Conservation (phyloP, 2,329 filamentous ascomycete species). For the Venturia carpophila region DNA sequence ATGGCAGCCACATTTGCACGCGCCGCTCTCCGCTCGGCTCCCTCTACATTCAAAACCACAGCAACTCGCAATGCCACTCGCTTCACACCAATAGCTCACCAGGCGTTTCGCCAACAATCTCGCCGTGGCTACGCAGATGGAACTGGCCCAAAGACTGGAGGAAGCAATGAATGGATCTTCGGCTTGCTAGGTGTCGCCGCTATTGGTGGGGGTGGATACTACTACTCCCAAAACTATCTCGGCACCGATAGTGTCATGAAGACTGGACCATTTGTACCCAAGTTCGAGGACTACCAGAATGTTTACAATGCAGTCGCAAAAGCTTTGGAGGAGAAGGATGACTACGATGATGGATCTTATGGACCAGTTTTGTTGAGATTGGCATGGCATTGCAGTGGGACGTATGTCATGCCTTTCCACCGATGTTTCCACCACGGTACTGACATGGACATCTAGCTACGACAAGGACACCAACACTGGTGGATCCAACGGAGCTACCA, state of each 20-base stretch:
- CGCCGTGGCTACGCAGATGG: slow-evolving; percentile 70
- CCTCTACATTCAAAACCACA: slow-evolving; percentile 18
- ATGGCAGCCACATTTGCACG: slow-evolving; percentile 18
- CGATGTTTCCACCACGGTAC: not conserved
- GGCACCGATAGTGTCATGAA: slow-evolving; percentile 34
- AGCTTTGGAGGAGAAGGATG: slow-evolving; percentile 76
- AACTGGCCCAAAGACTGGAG: slow-evolving; percentile 35
- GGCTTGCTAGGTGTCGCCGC: slow-evolving; percentile 30
- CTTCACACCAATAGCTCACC: slow-evolving; percentile 49
- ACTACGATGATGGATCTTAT: slow-evolving; percentile 96
- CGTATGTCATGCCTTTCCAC: slow-evolving; percentile 33
- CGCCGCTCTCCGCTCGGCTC: slow-evolving; percentile 10
- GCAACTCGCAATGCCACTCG: slow-evolving; percentile 32
- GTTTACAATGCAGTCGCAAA: slow-evolving; percentile 83
- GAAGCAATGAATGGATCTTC: slow-evolving; percentile 36
- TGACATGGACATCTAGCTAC: slow-evolving; percentile 29
- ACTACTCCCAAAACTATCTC: slow-evolving; percentile 3
- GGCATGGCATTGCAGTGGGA: slow-evolving; percentile 91
- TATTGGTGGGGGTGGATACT: slow-evolving; percentile 25
- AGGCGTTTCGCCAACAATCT: slow-evolving; percentile 64
- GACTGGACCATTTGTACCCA: slow-evolving; percentile 56
- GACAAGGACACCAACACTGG: slow-evolving; percentile 83
- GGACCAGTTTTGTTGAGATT: slow-evolving; percentile 84
- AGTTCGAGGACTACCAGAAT: slow-evolving; percentile 84
- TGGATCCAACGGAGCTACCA: slow-evolving; percentile 92